Conservation (phyloP, 2,329 filamentous ascomycete genomes). For the Tetracladium maxilliforme region DNA sequence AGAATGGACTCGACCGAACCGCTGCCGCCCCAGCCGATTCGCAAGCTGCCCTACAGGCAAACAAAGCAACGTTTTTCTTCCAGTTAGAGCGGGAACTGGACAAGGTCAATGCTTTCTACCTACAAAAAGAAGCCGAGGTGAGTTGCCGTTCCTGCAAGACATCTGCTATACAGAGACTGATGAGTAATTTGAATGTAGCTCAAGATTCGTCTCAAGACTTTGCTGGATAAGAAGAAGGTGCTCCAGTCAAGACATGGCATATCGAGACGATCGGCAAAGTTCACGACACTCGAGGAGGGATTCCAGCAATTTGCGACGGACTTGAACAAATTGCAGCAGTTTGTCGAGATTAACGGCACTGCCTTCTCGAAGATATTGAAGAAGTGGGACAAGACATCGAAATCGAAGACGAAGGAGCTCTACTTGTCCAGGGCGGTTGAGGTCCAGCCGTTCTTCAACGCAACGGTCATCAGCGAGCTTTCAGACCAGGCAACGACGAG, state of each 20-base stretch:
- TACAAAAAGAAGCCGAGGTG: slow-evolving; percentile 97
- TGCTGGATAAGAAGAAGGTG: slow-evolving; percentile 89
- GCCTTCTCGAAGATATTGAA: slow-evolving; percentile 98
- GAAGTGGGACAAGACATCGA: slow-evolving; percentile 99
- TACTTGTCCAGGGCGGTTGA: slow-evolving; percentile 94
- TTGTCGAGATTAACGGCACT: slow-evolving; percentile 94
- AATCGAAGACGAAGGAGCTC: slow-evolving; percentile 95
- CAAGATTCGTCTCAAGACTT: slow-evolving; percentile 79
- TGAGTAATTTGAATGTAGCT: slow-evolving; percentile 39
- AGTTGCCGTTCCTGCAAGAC: slow-evolving; percentile 13
- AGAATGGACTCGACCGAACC: slow-evolving; percentile 44
- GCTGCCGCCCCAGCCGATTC: slow-evolving; percentile 43
- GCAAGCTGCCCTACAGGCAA: slow-evolving; percentile 84
- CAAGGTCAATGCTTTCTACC: slow-evolving; percentile 95
- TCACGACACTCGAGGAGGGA: slow-evolving; percentile 88
- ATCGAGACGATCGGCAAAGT: slow-evolving; percentile 82
- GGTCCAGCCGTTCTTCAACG: slow-evolving; percentile 96
- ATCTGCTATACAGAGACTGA: slow-evolving; percentile 1
- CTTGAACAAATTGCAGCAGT: slow-evolving; percentile 94
- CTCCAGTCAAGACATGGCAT: slow-evolving; percentile 69
- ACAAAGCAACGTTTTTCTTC: slow-evolving; percentile 98
- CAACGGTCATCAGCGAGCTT: slow-evolving; percentile 88
- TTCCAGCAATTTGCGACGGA: slow-evolving; percentile 96
- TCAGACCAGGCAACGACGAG: slow-evolving; percentile 97
- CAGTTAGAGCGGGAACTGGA: slow-evolving; percentile 93